A percentile compares a stretch with the other conserved stretches of the same genome.
Conservation (phyloP, 2,329 filamentous ascomycete genomes). For the Fonsecaea pugnacius region DNA sequence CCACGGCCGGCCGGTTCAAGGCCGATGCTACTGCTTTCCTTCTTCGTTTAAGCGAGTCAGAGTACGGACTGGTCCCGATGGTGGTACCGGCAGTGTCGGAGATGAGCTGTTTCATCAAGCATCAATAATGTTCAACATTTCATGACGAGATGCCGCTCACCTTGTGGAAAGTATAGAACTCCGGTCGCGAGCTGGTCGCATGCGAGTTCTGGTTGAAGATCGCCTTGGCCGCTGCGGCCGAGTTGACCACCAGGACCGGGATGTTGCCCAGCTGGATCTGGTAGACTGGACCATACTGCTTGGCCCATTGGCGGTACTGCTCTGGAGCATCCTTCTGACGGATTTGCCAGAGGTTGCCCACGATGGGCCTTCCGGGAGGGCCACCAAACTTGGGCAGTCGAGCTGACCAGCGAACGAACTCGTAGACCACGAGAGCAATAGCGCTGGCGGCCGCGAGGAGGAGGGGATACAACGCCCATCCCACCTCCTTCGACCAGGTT, state of each 20-base stretch:
- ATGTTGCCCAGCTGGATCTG: slow-evolving; percentile 63
- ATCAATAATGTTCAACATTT: neutral
- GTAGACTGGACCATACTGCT: slow-evolving; percentile 56
- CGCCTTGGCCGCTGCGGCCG: slow-evolving; percentile 55
- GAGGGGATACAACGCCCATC: neutral
- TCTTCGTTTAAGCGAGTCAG: slow-evolving; percentile 65
- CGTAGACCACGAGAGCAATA: slow-evolving; percentile 6
- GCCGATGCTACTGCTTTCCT: slow-evolving; percentile 68
- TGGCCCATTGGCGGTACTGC: slow-evolving; percentile 60
- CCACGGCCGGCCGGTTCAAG: slow-evolving; percentile 67
- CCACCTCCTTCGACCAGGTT: no score
- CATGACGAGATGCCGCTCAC: slow-evolving; percentile 44
- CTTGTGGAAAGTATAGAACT: slow-evolving; percentile 64
- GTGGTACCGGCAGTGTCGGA: slow-evolving; percentile 61
- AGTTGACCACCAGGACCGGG: slow-evolving; percentile 62
- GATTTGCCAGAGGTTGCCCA: slow-evolving; percentile 61
- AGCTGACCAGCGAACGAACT: slow-evolving; percentile 43
- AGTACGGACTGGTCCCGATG: slow-evolving; percentile 69
- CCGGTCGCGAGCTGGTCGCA: slow-evolving; percentile 59
- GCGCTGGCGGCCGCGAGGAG: neutral
- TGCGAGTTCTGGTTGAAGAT: slow-evolving; percentile 59
- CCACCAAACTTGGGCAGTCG: slow-evolving; percentile 54
- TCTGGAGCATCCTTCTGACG: slow-evolving; percentile 56
- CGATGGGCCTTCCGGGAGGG: slow-evolving; percentile 56
- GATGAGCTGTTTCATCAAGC: slow-evolving; percentile 43